Percentiles rank a stretch among this genome's conserved stretches.
Conservation (phyloP, 345 rosid genomes). For the Cardamine occulta region DNA sequence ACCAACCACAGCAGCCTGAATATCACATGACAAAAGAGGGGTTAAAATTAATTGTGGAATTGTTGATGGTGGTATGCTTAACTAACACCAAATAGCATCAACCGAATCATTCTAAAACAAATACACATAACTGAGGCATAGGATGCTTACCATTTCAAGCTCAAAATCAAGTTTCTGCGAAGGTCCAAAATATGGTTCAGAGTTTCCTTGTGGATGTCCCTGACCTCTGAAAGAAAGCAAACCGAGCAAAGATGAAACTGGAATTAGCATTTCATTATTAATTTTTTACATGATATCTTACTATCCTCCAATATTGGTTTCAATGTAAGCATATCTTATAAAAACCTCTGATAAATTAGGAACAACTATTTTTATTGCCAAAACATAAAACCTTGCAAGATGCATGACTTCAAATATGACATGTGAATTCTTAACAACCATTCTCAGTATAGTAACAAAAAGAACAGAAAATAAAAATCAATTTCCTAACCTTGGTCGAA, state of each 20-base stretch:
- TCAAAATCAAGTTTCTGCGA: constrained; percentile 92
- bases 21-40: not conserved
- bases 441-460: not conserved
- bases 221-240: constrained; percentile 70
- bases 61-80: constrained; percentile 18
- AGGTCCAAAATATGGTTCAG: constrained; percentile 86
- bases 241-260: constrained; percentile 21
- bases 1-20: constrained; percentile 94
- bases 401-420: constrained; percentile 24
- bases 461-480: not conserved
- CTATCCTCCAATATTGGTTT: not conserved
- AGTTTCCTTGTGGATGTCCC: constrained; percentile 69
- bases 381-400: constrained; percentile 9
- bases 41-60: not conserved
- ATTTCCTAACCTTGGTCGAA: constrained; percentile 72
- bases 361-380: not conserved
- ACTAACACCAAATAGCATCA: not conserved
- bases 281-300: not conserved
- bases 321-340: not conserved
- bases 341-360: not conserved
- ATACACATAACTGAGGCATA: not conserved
- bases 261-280: constrained; percentile 13
- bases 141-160: constrained; percentile 86
- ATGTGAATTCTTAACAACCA: constrained; percentile 22
- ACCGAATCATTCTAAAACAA: not conserved